These are phyloP conservation scores for Amaranthus cruentus DNA, from an alignment of 148 eudicot species.

Conservation along the genomic window DNA sequence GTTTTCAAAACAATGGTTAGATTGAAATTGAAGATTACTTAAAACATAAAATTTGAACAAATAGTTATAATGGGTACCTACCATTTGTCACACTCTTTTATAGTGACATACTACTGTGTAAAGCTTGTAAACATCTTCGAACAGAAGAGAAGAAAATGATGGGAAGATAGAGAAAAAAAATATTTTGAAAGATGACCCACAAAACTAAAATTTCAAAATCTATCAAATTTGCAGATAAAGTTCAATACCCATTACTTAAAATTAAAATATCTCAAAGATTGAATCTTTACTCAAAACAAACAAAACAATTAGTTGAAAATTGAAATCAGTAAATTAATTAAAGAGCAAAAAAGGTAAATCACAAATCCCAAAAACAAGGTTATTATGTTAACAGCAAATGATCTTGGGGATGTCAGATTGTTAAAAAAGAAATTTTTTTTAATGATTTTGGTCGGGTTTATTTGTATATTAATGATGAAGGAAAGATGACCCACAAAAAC, in stretches of 20 bases:
- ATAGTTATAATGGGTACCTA: slow-evolving; percentile 20
- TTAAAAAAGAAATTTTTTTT: too few relatives aligned
- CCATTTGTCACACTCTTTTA: slow-evolving; percentile 5
- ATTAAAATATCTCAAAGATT: not conserved
- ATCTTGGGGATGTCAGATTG: too few relatives aligned
- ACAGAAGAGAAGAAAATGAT: slow-evolving; percentile 14
- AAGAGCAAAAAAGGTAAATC: too few relatives aligned
- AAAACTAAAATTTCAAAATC: not conserved
- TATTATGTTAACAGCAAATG: too few relatives aligned
- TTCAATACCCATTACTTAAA: not conserved
- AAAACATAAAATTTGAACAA: slow-evolving; percentile 21
- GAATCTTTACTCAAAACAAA: too few relatives aligned
- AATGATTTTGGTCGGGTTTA: too few relatives aligned
- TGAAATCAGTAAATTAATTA: too few relatives aligned
- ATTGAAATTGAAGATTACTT: slow-evolving; percentile 14
- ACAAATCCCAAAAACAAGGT: too few relatives aligned
- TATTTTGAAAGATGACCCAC: slow-evolving; percentile 10
- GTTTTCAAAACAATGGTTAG: not conserved
- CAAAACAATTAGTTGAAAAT: too few relatives aligned
- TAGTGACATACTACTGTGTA: slow-evolving; percentile 18
- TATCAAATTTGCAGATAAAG: not conserved
- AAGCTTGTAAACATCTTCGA: slow-evolving; percentile 16
- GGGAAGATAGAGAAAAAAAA: slow-evolving; percentile 19
- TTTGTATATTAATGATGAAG: too few relatives aligned
- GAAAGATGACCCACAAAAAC: slow-evolving; percentile 3